phyloP scores from a whole-genome alignment of 768 basidiomycete genomes.

The Piloderma croceum region DNA sequence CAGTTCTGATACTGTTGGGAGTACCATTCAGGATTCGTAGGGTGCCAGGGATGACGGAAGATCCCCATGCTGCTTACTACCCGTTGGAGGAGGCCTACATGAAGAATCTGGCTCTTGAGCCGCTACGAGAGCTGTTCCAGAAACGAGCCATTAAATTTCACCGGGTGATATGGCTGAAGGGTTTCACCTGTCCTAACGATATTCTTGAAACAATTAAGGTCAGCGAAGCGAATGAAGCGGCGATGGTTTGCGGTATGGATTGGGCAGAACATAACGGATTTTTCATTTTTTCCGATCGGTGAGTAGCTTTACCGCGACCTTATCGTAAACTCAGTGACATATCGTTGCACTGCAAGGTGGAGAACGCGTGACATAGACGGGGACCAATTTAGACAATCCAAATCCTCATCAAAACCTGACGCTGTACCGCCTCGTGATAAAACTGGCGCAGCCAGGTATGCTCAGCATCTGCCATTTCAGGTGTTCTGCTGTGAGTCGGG shows the following conservation, averaged over 20 bases:
- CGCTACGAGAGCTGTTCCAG: constrained; percentile 73
- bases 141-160: constrained; percentile 79
- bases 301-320: no score
- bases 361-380: constrained; percentile 96
- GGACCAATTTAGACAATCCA: constrained; percentile 96
- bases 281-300: constrained; percentile 98
- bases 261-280: constrained; percentile 98
- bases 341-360: constrained; percentile 57
- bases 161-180: constrained; percentile 95
- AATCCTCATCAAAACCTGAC: constrained; percentile 85
- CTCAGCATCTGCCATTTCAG: constrained; percentile 92
- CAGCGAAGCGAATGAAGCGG: constrained; percentile 84
- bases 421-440: constrained; percentile 90
- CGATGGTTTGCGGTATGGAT: constrained; percentile 99
- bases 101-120: constrained; percentile 89
- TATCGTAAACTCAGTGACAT: neutral
- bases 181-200: constrained; percentile 98
- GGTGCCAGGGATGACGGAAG: constrained; percentile 90
- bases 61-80: constrained; percentile 87
- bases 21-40: constrained; percentile 89
- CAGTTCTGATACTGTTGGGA: constrained; percentile 87
- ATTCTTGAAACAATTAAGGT: constrained; percentile 94
- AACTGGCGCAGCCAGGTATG: constrained; percentile 75
- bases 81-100: constrained; percentile 93
- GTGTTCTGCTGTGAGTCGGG: constrained; percentile 99